These are phyloP conservation scores for Leishmania major DNA, from an alignment of 208 protist species.

Conservation along the genomic window DNA sequence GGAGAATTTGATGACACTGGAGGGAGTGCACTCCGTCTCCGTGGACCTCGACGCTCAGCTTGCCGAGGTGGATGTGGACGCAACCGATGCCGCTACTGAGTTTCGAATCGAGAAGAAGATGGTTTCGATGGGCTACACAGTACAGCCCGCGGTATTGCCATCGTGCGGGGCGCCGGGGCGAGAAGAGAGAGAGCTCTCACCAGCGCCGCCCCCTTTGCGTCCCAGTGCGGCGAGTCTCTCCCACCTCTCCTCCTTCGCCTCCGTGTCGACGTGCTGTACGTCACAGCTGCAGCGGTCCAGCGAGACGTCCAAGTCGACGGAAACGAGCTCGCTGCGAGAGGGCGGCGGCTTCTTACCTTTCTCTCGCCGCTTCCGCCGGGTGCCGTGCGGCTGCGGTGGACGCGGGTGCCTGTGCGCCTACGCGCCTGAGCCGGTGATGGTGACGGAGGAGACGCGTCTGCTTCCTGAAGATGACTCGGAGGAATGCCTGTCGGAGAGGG, in stretches of 20 bases:
- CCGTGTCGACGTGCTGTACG: constrained; percentile 1
- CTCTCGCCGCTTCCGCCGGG: constrained; percentile 22
- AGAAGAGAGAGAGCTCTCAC: background rate
- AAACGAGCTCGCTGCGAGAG: background rate
- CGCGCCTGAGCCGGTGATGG: constrained; percentile 25
- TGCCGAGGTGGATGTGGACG: constrained; percentile 14
- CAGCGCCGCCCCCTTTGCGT: constrained; percentile 6
- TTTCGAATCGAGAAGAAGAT: constrained; percentile 1
- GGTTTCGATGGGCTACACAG: constrained; percentile 27
- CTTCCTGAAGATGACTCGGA: background rate
- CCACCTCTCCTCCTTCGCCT: background rate
- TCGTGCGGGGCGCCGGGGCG: background rate
- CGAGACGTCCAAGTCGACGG: background rate
- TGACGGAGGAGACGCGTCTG: constrained; percentile 30
- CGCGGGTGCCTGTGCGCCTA: constrained; percentile 32
- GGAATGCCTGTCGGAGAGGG: background rate
- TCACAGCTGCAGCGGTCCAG: background rate
- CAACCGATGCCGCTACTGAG: background rate
- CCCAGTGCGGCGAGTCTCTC: constrained; percentile 5
- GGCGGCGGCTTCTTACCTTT: background rate
- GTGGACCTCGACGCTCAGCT: constrained; percentile 45
- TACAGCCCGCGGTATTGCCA: background rate
- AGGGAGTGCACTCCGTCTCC: constrained; percentile 29
- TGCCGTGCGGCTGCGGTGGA: constrained; percentile 28
- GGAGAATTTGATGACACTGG: constrained; percentile 16